A percentile compares a stretch with the other conserved stretches of the same genome.
Conservation (phyloP, 345 rosid genomes). For the Eucalyptus camaldulensis region DNA sequence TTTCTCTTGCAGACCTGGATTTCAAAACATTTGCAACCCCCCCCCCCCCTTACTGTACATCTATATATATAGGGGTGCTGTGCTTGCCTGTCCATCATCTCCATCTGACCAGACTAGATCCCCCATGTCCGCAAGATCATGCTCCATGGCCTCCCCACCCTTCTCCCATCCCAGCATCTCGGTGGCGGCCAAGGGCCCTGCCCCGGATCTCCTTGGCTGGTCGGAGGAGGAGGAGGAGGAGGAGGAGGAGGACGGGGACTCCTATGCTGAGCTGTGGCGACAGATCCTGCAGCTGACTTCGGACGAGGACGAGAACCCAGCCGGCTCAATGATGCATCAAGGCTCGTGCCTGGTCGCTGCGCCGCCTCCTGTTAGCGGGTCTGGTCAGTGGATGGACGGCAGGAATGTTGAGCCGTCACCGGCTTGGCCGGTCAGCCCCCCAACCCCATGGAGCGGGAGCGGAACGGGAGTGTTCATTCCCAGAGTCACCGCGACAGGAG, state of each 20-base stretch:
- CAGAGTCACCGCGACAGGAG: background rate
- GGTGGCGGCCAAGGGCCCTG: background rate
- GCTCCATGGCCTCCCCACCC: background rate
- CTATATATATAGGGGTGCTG: background rate
- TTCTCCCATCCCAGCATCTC: background rate
- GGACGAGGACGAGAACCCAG: constrained; percentile 13
- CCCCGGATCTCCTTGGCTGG: background rate
- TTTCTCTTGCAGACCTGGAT: background rate
- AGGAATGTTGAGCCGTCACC: background rate
- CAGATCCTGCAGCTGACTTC: constrained; percentile 34
- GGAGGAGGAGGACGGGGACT: constrained; percentile 3
- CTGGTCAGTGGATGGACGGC: background rate
- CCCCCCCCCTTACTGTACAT: background rate
- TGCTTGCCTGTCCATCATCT: background rate
- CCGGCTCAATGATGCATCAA: background rate
- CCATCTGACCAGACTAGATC: background rate
- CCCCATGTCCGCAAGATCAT: background rate
- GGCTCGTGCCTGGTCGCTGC: background rate
- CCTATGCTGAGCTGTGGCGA: constrained; percentile 17
- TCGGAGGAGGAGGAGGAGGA: background rate
- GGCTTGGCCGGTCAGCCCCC: constrained; percentile 7
- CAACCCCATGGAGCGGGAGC: constrained; percentile 1
- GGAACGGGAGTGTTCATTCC: constrained; percentile 65
- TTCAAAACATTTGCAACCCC: background rate
- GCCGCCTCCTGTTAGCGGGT: background rate